Base-by-base conservation (phyloP, 2,329 filamentous ascomycete species). In the Zymoseptoria crescenta region DNA sequence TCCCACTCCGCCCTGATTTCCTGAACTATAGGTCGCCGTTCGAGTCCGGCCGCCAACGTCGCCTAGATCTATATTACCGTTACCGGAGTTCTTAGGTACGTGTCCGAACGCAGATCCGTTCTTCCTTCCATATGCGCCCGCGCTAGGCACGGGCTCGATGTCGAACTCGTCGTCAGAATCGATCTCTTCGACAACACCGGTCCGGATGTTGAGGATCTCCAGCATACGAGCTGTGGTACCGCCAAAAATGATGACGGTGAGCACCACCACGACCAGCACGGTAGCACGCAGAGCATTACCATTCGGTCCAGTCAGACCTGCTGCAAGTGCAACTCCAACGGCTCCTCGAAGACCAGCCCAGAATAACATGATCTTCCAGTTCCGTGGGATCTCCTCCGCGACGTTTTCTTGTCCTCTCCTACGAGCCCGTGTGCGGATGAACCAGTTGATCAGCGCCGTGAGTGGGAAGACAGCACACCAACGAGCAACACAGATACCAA, bases 361-460 rank as follows among this genome's bases (percentile, higher is more conserved):
- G 77, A 96, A 99, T n/a, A 99, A 84, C 94, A 99, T 97, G n/a
- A 89, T 91, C 75, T 97, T 94, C 75, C 97, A 96, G 67, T 90
- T 91, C 71, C 91, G 95, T 0, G 94, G 94, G 41, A 99, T 78
- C 74, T 97, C 94, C 65, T 97, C 93, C 16, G 85, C 84, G 4
- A 87, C 84, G 51, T 49, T 61, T 59, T 96, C 88, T 58, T 80
- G 81, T 24, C 91, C 91, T 56, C 87, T 83, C 54, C 89, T 85
- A 54, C 84, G 83, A 16, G 92, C 90, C 52, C 91, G 85, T 72
- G 96, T 96, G 59, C 89, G 85, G 66, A 95, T 91, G 70, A 96
- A 88, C 82, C 88, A 92, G 74, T 99, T 99, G 74, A 99, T 96
- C 16, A 87, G 82, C 66, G 81, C 86, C 4, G 92, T 96, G 4